These are phyloP conservation scores for Mycosarcoma mackinlayi DNA, from an alignment of 1,284 basidiomycete species.

Conservation along the genomic window DNA sequence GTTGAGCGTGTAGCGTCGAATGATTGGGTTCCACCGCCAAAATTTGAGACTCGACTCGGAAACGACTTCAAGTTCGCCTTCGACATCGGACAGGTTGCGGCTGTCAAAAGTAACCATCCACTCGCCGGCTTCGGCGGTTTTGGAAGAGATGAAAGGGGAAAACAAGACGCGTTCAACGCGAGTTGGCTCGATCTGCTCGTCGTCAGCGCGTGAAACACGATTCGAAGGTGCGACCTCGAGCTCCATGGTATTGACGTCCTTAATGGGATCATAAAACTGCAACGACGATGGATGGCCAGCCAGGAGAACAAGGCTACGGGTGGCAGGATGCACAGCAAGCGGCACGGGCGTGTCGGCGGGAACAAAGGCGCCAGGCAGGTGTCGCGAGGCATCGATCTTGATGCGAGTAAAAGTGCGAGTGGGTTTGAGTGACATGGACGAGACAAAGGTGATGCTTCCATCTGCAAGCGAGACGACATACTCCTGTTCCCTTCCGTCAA, in stretches of 20 bases:
- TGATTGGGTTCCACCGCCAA: slow-evolving; percentile 81
- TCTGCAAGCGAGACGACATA: slow-evolving; percentile 86
- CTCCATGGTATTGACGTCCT: slow-evolving; percentile 81
- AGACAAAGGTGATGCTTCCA: slow-evolving; percentile 83
- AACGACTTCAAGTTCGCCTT: slow-evolving; percentile 71
- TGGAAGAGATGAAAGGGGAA: slow-evolving; percentile 69
- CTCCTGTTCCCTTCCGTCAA: slow-evolving; percentile 76
- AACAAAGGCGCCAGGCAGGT: slow-evolving; percentile 26
- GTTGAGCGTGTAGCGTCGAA: slow-evolving; percentile 73
- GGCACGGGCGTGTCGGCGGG: slow-evolving; percentile 40
- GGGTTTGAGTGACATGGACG: slow-evolving; percentile 78
- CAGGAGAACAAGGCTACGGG: slow-evolving; percentile 75
- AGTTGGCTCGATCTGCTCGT: slow-evolving; percentile 80
- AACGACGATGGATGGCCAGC: slow-evolving; percentile 94
- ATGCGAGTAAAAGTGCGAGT: slow-evolving; percentile 82
- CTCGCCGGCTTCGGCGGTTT: slow-evolving; percentile 64
- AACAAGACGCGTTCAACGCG: slow-evolving; percentile 80
- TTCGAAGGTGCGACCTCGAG: slow-evolving; percentile 94
- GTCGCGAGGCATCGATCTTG: slow-evolving; percentile 72
- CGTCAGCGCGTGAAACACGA: slow-evolving; percentile 84
- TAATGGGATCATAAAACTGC: slow-evolving; percentile 84
- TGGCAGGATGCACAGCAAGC: slow-evolving; percentile 58
- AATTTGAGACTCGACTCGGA: slow-evolving; percentile 86
- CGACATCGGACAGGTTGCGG: slow-evolving; percentile 69
- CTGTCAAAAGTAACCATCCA: slow-evolving; percentile 95